These are phyloP conservation scores for Gossypium sturtianum DNA, from an alignment of 345 rosid genomes.

Conservation along the genomic window DNA sequence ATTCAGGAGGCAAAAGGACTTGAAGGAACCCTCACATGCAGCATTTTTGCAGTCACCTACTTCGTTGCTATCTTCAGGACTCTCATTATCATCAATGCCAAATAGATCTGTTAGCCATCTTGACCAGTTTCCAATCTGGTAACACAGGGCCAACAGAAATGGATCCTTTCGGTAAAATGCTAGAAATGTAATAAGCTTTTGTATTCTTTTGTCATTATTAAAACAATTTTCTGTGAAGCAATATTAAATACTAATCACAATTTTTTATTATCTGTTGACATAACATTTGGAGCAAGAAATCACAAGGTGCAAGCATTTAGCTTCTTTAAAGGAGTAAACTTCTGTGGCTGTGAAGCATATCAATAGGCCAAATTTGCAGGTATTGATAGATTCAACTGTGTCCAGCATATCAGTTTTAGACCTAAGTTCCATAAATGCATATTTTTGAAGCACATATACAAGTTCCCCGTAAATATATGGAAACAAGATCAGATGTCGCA, in stretches of 20 bases:
- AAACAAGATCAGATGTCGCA: constrained; percentile 1
- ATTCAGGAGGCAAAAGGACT: constrained; percentile 67
- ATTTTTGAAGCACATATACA: background rate
- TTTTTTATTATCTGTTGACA: background rate
- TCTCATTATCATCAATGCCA: constrained; percentile 54
- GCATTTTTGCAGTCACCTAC: constrained; percentile 20
- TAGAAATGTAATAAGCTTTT: background rate
- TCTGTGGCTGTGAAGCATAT: background rate
- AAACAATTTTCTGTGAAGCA: background rate
- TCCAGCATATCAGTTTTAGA: background rate
- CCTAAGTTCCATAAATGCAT: background rate
- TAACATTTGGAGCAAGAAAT: background rate
- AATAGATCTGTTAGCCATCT: constrained; percentile 91
- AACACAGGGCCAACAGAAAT: constrained; percentile 9
- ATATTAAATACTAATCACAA: background rate
- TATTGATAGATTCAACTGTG: background rate
- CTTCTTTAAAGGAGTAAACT: background rate
- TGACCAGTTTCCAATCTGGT: constrained; percentile 88
- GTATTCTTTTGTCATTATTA: background rate
- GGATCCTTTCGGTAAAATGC: background rate
- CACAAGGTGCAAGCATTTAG: background rate
- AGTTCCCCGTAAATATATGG: background rate
- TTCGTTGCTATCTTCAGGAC: constrained; percentile 27
- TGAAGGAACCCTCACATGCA: constrained; percentile 45
- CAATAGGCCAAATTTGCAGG: background rate